Conservation (phyloP, 2,329 filamentous ascomycete species). For the Xylariales sp. region DNA sequence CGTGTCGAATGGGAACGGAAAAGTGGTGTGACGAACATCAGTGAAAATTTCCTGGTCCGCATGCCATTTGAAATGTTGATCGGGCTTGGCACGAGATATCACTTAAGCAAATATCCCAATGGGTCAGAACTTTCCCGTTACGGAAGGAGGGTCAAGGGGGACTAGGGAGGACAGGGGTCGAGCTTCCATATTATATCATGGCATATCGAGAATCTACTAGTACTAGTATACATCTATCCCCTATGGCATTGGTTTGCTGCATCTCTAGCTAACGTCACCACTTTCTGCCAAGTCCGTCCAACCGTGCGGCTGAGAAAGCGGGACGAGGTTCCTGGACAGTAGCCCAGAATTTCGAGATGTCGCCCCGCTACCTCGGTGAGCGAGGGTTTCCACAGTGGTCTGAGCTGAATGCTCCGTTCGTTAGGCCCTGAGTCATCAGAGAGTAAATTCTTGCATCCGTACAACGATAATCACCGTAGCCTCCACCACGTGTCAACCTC, state of each 20-base stretch:
- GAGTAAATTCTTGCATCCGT: neutral
- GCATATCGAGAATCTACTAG: no score
- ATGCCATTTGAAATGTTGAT: constrained; percentile 27
- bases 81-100: constrained; percentile 14
- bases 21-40: constrained; percentile 13
- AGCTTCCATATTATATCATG: neutral
- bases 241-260: neutral
- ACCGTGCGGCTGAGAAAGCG: constrained; percentile 19
- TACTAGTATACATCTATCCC: no score
- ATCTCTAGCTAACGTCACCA: neutral
- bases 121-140: constrained; percentile 1
- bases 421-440: no score
- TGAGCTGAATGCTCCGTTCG: neutral
- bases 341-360: neutral
- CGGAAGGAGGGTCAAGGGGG: neutral
- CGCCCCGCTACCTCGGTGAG: constrained; percentile 15
- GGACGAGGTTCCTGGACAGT: neutral
- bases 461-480: neutral
- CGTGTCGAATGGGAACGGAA: neutral
- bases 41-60: constrained; percentile 12
- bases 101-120: neutral
- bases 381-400: constrained; percentile 17
- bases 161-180: neutral
- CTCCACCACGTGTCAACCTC: constrained; percentile 3
- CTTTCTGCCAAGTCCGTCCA: neutral